A percentile compares a stretch with the other conserved stretches of the same genome.
Evolutionary conservation across 805 yeast species (phyloP).

Genomic region (Candida insectalens): DNA sequence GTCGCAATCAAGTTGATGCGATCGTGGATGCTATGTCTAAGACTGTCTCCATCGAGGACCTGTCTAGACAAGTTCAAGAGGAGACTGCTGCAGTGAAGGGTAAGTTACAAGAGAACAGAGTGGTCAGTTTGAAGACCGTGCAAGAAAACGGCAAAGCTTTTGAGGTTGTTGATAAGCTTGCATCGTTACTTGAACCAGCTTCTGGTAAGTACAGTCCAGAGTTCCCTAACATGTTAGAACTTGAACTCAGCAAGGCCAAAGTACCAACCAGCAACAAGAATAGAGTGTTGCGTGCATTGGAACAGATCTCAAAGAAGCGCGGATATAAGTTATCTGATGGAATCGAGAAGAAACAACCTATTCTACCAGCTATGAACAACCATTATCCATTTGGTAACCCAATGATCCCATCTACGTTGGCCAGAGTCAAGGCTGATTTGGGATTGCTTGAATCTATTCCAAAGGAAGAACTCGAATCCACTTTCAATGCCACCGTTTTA

Average conservation of each 20-base stretch:
- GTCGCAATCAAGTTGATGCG: too few relatives aligned
- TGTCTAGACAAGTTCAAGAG: too few relatives aligned
- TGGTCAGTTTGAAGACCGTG: too few relatives aligned
- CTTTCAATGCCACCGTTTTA: conserved; percentile 17
- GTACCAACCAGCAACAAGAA: conserved; percentile 19
- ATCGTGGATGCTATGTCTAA: too few relatives aligned
- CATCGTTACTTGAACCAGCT: too few relatives aligned
- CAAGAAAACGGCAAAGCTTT: too few relatives aligned
- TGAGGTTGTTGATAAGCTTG: too few relatives aligned
- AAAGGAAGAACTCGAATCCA: conserved; percentile 10
- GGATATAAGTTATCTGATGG: conserved; percentile 14
- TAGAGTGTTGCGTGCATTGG: conserved; percentile 20
- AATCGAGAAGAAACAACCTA: conserved; percentile 6
- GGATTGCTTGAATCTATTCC: conserved; percentile 9
- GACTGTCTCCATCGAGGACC: too few relatives aligned
- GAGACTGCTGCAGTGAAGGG: too few relatives aligned
- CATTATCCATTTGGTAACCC: conserved; percentile 20
- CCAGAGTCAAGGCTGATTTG: conserved; percentile 8
- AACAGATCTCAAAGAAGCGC: conserved; percentile 13
- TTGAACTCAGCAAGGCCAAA: conserved; percentile 18
- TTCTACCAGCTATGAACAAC: conserved; percentile 10
- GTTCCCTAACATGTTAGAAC: conserved; percentile 8
- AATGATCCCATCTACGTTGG: conserved; percentile 10
- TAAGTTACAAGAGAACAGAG: too few relatives aligned
- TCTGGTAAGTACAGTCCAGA: conserved; percentile 2